phyloP scores from a whole-genome alignment of 164 flowering plant genomes.

The Aristolochia contorta region DNA sequence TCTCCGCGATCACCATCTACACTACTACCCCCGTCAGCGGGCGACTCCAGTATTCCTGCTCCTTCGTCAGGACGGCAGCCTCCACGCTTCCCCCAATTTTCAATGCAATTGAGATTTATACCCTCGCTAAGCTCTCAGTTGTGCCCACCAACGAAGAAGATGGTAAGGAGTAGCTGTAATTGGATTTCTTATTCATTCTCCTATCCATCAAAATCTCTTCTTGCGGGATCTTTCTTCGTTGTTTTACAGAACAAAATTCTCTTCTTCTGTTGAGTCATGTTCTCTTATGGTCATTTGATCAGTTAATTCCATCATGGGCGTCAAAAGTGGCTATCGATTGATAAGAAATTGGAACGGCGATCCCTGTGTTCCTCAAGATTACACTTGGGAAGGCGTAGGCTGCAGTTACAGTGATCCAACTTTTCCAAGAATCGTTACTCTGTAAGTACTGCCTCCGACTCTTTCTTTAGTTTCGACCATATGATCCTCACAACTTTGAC shows the following conservation, averaged over 20 bases:
- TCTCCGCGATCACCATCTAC: constrained; percentile 5
- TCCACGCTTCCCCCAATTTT: constrained; percentile 40
- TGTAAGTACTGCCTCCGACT: background rate
- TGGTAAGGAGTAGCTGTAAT: background rate
- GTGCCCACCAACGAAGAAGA: background rate
- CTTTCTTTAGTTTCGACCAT: background rate
- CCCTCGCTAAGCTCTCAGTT: background rate
- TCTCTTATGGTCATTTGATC: background rate
- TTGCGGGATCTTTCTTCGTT: too few relatives aligned
- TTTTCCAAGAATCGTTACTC: background rate
- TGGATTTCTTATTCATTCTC: too few relatives aligned
- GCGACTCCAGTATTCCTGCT: constrained; percentile 4
- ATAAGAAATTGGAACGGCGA: constrained; percentile 46
- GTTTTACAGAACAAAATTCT: too few relatives aligned
- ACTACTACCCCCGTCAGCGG: background rate
- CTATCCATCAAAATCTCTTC: too few relatives aligned
- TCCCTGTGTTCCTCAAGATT: constrained; percentile 36
- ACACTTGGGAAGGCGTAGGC: constrained; percentile 33
- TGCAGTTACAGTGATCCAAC: constrained; percentile 18
- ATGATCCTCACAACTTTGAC: background rate
- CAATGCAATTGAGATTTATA: constrained; percentile 36
- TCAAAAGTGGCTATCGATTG: constrained; percentile 22
- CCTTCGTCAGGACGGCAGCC: constrained; percentile 9
- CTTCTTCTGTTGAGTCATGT: too few relatives aligned
- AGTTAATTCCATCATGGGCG: constrained; percentile 31